Evolutionary conservation across 116 monocot species (phyloP).

Genomic region (Phalaenopsis hybrid): DNA sequence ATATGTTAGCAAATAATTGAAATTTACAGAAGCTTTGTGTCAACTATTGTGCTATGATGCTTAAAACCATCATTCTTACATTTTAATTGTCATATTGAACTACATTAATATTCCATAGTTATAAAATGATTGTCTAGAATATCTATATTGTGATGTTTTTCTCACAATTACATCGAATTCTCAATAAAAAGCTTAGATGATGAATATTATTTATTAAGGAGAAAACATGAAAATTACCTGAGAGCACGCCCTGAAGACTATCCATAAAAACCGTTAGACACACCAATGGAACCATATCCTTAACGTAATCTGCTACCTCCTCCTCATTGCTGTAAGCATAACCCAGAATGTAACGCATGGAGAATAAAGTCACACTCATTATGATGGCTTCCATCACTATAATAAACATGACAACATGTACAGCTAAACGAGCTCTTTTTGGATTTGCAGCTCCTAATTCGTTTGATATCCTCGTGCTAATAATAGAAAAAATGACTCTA

Average conservation of each 20-base stretch:
- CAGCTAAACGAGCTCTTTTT: constrained; percentile 28
- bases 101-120: too few relatives aligned
- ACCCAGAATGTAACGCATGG: constrained; percentile 23
- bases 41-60: too few relatives aligned
- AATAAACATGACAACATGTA: constrained; percentile 25
- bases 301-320: constrained; percentile 45
- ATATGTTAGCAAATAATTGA: too few relatives aligned
- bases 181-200: neutral
- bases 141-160: neutral
- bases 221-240: constrained; percentile 28
- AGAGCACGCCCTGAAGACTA: constrained; percentile 42
- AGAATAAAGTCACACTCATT: constrained; percentile 28
- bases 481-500: neutral
- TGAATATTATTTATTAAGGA: neutral
- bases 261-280: constrained; percentile 37
- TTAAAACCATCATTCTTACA: too few relatives aligned
- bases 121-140: too few relatives aligned
- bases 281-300: constrained; percentile 39
- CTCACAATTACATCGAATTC: neutral
- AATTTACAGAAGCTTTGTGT: too few relatives aligned
- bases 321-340: constrained; percentile 52
- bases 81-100: too few relatives aligned
- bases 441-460: constrained; percentile 69
- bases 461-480: constrained; percentile 59
- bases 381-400: constrained; percentile 20